Evolutionary conservation across 2,329 filamentous ascomycete species (phyloP), one percentile per base, ranked within the genome.

Genomic region (Coleophoma eucalyptorum): DNA sequence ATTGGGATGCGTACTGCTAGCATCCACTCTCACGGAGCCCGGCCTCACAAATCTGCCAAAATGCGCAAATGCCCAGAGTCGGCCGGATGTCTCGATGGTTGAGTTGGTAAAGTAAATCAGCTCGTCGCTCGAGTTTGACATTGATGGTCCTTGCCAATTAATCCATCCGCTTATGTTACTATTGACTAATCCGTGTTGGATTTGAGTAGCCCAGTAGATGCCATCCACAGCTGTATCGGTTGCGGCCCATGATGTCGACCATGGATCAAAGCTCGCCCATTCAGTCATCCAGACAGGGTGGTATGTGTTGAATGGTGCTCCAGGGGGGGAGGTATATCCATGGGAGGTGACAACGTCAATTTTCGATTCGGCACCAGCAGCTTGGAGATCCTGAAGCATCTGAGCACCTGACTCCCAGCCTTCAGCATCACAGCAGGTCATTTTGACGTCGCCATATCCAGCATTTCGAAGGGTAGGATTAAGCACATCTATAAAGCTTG

Each of bases 171-270:
- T 75, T 5, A 76, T 66, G 55, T 77, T 74, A 20, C 69, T 70
- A 57, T 72, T 72, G 5, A 75, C 68, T 13, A 82, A 65, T 18
- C 72, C 76, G 32, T 69, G 69, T 62, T 76, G 74, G 42, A 82
- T 73, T 55, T 77, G 75, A 57, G 76, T 75, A 1, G 78, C 78
- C 78, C 77, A 81, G 3, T 76, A 79, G 55, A 77, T 67, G 7
- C 78, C 79, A 54, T 82, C 79, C 35, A 72, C 72, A 0, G 67
- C 62, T 8, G 69, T 73, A 43, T 77, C 76, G 52, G 60, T 67
- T 0, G 57, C 52, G 59, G 77, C 79, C 74, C 76, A 81, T 3
- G 74, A 70, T 5, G 64, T 68, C 64, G 69, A 76, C 4, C 59
- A 63, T 11, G 69, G 70, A 48, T 74, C 70, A 33, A 79, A 64